These are phyloP conservation scores for Blepharisma undulans DNA, from an alignment of 169 alveolate species.

Conservation along the genomic window DNA sequence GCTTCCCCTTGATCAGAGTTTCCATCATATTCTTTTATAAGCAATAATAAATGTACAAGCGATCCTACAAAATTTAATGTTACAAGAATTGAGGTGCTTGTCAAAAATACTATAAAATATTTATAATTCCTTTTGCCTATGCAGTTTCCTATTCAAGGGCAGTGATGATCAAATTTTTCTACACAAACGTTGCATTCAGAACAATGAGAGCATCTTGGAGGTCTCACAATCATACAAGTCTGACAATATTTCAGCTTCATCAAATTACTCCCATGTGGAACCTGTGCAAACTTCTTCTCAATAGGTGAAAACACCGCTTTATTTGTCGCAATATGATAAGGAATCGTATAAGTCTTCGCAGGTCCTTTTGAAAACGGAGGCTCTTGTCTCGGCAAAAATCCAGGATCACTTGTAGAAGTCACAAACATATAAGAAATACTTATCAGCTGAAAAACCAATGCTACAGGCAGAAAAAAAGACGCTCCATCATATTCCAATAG, in stretches of 20 bases:
- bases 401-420: constrained; percentile 27
- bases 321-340: not conserved
- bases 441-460: not conserved
- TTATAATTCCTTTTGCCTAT: constrained; percentile 87
- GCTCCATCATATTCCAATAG: not conserved
- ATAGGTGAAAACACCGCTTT: not conserved
- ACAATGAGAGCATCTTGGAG: constrained; percentile 95
- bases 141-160: constrained; percentile 94
- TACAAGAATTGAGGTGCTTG: not conserved
- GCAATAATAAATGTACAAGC: not conserved
- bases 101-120: constrained; percentile 51
- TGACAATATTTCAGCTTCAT: constrained; percentile 53
- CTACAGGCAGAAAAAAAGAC: not conserved
- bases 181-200: constrained; percentile 91
- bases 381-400: constrained; percentile 32
- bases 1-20: not conserved
- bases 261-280: not conserved
- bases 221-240: constrained; percentile 82
- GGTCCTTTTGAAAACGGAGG: constrained; percentile 48
- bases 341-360: not conserved
- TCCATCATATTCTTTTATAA: not conserved
- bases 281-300: not conserved
- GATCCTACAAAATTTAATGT: not conserved
- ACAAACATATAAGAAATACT: not conserved
- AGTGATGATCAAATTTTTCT: constrained; percentile 94